Conservation (phyloP, 352 stramenopile genomes). For the Globisporangium irregulare region DNA sequence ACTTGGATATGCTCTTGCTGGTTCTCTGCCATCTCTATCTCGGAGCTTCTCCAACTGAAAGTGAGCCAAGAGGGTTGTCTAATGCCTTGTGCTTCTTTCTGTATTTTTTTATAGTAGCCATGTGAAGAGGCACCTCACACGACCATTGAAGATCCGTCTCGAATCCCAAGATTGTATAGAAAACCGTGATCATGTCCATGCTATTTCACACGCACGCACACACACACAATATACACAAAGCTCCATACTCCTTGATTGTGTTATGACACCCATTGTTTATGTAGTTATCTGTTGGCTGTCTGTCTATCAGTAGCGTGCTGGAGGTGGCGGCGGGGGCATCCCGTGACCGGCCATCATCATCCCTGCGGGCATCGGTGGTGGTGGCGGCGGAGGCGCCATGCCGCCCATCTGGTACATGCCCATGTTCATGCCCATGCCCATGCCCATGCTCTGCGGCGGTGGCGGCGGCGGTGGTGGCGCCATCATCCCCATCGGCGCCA, state of each 20-base stretch:
- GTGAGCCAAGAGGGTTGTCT: background rate
- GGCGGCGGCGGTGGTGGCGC: slow-evolving; percentile 28
- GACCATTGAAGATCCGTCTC: slow-evolving; percentile 5
- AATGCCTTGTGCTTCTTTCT: background rate
- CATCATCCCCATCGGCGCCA: slow-evolving; percentile 36
- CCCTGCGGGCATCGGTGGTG: slow-evolving; percentile 24
- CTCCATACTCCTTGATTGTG: background rate
- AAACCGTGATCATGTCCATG: background rate
- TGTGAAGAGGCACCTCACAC: background rate
- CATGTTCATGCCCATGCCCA: slow-evolving; percentile 17
- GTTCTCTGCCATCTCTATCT: slow-evolving; percentile 6
- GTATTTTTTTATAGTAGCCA: background rate
- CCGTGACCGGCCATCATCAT: slow-evolving; percentile 13
- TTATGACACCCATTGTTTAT: slow-evolving; percentile 3
- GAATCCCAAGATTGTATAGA: background rate
- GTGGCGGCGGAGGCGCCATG: slow-evolving; percentile 26
- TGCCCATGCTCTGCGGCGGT: slow-evolving; percentile 26
- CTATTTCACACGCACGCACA: background rate
- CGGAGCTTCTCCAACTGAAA: background rate
- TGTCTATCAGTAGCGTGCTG: slow-evolving; percentile 28
- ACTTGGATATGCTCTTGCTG: background rate
- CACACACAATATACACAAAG: background rate
- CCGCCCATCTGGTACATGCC: slow-evolving; percentile 28
- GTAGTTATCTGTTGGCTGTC: background rate
- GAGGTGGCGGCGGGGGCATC: slow-evolving; percentile 46